Base-by-base conservation (phyloP, 805 yeast genomes). In the Saccharomycopsis oosterbeekiorum region DNA sequence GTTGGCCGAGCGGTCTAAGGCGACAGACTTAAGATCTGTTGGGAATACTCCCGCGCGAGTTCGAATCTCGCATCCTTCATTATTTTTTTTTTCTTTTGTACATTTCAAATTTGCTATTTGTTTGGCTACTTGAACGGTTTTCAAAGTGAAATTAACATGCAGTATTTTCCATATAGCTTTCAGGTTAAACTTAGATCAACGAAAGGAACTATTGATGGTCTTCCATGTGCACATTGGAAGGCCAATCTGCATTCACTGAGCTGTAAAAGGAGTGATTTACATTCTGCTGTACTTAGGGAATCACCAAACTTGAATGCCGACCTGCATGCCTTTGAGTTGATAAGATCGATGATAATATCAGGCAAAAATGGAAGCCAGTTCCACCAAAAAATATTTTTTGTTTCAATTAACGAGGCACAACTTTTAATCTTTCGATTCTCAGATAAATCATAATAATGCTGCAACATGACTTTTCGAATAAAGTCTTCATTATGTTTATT, bases 201-300 rank as follows among this genome's bases (percentile, higher is more conserved):
- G 17, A 83, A 62, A 0, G 92, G 91, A 1, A 83, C 78, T 12
- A 86, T 69, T 0, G 90, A 80, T 0, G 96, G 96, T 60, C 96
- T 72, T 0, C 96, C 96, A 70, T 89, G 96, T 0, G 96, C 96
- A 75, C 96, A 90, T 60, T 80, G 84, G 65, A 88, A 86, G 0
- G 96, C 96, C 19, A 77, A 70, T 14, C 72, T 67, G 67, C 96
- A 88, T 2, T 59, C 24, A 0, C 75, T 65, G 36, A 89, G 73
- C 1, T 71, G 64, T 0, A 56, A 40, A 0, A 89, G 66, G 24
- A 88, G 66, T 0, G 68, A 53, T 5, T 65, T 62, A 71, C 89
- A 84, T 58, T 84, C 80, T 0, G 59, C 62, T 1, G 51, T 60
- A 0, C 75, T 66, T 53, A 90, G 69, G 0, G 59, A 43, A 53